Conservation (phyloP, 306 rosid genomes). For the Lathyrus aphaca region DNA sequence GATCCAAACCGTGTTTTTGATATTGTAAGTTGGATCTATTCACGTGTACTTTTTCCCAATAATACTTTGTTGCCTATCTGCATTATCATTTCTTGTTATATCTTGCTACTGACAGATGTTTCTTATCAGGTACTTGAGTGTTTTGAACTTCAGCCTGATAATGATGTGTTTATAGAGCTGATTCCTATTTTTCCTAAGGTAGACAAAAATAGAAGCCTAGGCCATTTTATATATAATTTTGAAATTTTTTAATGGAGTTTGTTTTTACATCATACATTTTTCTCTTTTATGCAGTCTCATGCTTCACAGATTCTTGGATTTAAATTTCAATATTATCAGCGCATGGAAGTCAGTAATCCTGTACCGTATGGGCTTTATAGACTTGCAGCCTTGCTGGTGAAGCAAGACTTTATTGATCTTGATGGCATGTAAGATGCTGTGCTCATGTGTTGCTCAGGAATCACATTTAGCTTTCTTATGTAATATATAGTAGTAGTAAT, state of each 20-base stretch:
- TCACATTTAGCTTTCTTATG: constrained; percentile 12
- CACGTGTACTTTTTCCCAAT: background rate
- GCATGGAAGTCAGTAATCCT: constrained; percentile 79
- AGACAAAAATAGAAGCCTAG: constrained; percentile 21
- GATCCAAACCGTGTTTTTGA: constrained; percentile 98
- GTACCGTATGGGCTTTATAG: constrained; percentile 91
- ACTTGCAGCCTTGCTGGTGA: constrained; percentile 93
- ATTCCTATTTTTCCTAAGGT: constrained; percentile 99
- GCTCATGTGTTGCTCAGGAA: no score
- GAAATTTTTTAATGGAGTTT: background rate
- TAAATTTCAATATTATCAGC: constrained; percentile 94
- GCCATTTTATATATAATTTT: constrained; percentile 13
- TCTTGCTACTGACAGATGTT: constrained; percentile 32
- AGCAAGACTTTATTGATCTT: constrained; percentile 88
- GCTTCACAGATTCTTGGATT: constrained; percentile 98
- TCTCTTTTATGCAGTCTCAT: constrained; percentile 80
- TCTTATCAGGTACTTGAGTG: constrained; percentile 84
- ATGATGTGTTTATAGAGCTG: constrained; percentile 72
- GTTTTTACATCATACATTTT: constrained; percentile 26
- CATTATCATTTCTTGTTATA: constrained; percentile 26
- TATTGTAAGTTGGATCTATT: constrained; percentile 66
- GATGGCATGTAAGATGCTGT: constrained; percentile 83
- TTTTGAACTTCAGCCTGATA: constrained; percentile 92
- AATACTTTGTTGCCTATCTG: background rate
- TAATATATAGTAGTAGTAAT: constrained; percentile 3